These are phyloP conservation scores for Mayamaea pseudoterrestris DNA, from an alignment of 108 stramenopile genomes.

Conservation along the genomic window DNA sequence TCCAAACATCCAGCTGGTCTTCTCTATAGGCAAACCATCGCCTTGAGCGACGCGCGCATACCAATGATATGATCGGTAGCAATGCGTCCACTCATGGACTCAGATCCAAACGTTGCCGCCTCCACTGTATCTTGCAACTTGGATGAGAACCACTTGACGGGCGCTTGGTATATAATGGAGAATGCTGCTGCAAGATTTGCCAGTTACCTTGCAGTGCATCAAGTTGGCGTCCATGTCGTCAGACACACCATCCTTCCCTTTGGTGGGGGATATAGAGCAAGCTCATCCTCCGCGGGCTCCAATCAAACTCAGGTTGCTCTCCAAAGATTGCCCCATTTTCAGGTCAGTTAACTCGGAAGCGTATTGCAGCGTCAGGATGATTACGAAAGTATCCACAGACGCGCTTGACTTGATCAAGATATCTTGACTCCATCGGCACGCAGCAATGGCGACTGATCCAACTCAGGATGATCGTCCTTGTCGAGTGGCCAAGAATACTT, in stretches of 20 bases:
- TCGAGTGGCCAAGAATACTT: neutral
- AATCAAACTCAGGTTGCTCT: too few relatives aligned
- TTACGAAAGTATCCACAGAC: too few relatives aligned
- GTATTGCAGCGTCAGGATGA: too few relatives aligned
- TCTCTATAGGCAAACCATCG: constrained; percentile 17
- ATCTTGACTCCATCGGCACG: constrained; percentile 4
- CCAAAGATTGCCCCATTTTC: too few relatives aligned
- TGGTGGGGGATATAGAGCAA: too few relatives aligned
- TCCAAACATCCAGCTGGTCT: constrained; percentile 15
- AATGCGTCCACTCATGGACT: constrained; percentile 6
- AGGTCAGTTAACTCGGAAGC: too few relatives aligned
- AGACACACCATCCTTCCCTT: constrained; percentile 6
- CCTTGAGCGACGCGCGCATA: constrained; percentile 8
- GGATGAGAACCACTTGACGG: constrained; percentile 16
- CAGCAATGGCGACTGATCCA: constrained; percentile 15
- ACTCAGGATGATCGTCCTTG: constrained; percentile 12
- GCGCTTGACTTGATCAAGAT: too few relatives aligned
- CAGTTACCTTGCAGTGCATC: constrained; percentile 7
- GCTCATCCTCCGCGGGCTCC: too few relatives aligned
- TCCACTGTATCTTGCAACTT: constrained; percentile 17
- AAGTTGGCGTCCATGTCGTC: constrained; percentile 26
- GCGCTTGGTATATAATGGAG: constrained; percentile 17
- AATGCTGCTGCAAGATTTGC: constrained; percentile 11
- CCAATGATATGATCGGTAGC: constrained; percentile 16
- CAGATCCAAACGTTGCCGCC: constrained; percentile 18